Conservation (phyloP, 192 early-diverging fungal species). For the Thoreauomyces humboldtii region DNA sequence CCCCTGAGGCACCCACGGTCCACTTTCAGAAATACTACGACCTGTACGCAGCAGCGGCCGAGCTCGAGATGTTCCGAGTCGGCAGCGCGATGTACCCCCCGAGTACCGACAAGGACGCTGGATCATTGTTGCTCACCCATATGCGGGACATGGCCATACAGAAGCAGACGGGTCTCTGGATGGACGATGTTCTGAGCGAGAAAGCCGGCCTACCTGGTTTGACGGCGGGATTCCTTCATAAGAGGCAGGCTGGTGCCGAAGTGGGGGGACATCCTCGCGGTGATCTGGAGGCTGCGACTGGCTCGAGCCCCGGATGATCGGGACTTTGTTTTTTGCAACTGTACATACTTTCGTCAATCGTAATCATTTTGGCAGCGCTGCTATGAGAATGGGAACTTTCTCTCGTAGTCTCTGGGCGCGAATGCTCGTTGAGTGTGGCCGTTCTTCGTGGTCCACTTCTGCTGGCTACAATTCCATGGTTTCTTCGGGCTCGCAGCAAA, state of each 20-base stretch:
- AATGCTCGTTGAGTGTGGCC: too few species aligned
- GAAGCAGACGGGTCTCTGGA: slow-evolving; percentile 17
- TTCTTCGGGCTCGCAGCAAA: too few species aligned
- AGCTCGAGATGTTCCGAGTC: slow-evolving; percentile 49
- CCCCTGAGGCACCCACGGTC: slow-evolving; percentile 25
- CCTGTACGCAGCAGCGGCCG: slow-evolving; percentile 46
- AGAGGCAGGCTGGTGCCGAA: not conserved
- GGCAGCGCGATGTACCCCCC: slow-evolving; percentile 12
- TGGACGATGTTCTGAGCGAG: slow-evolving; percentile 11
- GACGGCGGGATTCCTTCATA: not conserved
- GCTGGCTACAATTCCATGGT: too few species aligned
- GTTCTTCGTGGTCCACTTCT: too few species aligned
- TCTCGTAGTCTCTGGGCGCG: too few species aligned
- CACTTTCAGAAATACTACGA: slow-evolving; percentile 55
- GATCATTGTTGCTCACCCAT: slow-evolving; percentile 40
- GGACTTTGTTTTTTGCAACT: too few species aligned
- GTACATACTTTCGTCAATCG: too few species aligned
- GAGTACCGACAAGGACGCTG: slow-evolving; percentile 19
- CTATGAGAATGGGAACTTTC: too few species aligned
- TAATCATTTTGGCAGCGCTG: too few species aligned
- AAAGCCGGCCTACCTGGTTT: not conserved
- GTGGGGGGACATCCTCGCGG: too few species aligned
- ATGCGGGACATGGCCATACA: slow-evolving; percentile 32
- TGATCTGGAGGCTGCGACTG: too few species aligned
- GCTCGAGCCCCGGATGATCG: too few species aligned